Evolutionary conservation across 345 rosid genomes (phyloP).

Genomic region (Luvunga scandens): DNA sequence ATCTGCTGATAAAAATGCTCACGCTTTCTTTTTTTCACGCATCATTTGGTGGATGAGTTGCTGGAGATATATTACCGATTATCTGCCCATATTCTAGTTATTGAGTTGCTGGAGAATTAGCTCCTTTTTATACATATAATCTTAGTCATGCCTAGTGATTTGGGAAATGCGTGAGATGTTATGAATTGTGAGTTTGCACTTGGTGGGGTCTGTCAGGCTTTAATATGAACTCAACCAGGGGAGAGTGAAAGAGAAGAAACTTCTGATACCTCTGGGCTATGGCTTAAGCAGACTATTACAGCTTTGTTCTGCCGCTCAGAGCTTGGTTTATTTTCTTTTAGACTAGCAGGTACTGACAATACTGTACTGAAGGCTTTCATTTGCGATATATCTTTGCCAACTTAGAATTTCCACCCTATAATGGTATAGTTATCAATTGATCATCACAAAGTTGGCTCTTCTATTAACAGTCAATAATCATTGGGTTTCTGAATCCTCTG

Average conservation of each 20-base stretch:
- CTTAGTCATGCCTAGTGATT: not conserved
- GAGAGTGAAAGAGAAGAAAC: not conserved
- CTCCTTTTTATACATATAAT: not conserved
- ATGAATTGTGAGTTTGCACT: not conserved
- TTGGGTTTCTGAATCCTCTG: not conserved
- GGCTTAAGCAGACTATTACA: not conserved
- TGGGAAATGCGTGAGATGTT: not conserved
- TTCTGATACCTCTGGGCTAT: not conserved
- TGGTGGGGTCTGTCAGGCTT: not conserved
- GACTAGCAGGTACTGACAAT: not conserved
- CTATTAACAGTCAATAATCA: not conserved
- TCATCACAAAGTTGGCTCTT: not conserved
- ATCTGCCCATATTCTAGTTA: not conserved
- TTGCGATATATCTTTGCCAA: not conserved
- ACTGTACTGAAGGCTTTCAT: not conserved
- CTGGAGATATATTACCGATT: not conserved
- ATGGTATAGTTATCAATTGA: not conserved
- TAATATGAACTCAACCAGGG: not conserved
- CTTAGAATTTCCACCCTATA: not conserved
- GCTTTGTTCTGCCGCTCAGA: not conserved
- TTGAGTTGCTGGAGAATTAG: not conserved
- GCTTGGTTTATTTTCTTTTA: not conserved
- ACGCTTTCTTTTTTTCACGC: not conserved
- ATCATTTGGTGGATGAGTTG: not conserved
- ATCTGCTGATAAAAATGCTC: slow-evolving; percentile 9